Conservation (phyloP, 2,329 filamentous ascomycete genomes). For the Colletotrichum gigasporum region DNA sequence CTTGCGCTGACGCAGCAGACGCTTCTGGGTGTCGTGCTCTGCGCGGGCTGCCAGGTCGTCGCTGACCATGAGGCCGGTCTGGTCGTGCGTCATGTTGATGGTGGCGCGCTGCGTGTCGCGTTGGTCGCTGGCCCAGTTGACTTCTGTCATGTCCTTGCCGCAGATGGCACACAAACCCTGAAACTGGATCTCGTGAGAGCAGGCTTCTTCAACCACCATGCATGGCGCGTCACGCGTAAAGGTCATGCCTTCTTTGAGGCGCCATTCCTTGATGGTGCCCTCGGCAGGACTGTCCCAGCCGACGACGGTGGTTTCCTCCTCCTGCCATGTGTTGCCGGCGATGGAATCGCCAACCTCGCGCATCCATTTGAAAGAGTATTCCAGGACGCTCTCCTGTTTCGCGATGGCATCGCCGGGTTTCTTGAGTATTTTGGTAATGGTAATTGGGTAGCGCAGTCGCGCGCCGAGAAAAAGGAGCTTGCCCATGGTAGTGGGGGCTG, state of each 20-base stretch:
- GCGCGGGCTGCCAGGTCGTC: conserved; percentile 80
- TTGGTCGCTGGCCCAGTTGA: conserved; percentile 82
- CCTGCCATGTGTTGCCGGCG: conserved; percentile 68
- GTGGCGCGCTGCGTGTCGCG: conserved; percentile 86
- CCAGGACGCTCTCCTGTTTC: conserved; percentile 81
- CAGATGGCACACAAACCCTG: conserved; percentile 91
- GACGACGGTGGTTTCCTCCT: conserved; percentile 75
- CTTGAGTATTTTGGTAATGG: conserved; percentile 85
- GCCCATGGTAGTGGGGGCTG: conserved; percentile 46
- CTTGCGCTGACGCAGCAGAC: conserved; percentile 82
- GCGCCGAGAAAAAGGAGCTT: conserved; percentile 63
- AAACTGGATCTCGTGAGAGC: conserved; percentile 90
- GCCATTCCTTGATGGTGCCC: conserved; percentile 81
- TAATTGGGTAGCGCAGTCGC: conserved; percentile 90
- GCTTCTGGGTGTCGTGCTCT: conserved; percentile 86
- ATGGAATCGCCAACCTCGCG: conserved; percentile 77
- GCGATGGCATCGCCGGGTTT: conserved; percentile 77
- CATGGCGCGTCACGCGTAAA: conserved; percentile 67
- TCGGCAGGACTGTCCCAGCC: conserved; percentile 87
- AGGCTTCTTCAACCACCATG: conserved; percentile 88
- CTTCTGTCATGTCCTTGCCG: conserved; percentile 95
- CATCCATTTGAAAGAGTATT: conserved; percentile 86
- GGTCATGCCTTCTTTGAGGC: conserved; percentile 73
- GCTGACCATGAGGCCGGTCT: conserved; percentile 87
- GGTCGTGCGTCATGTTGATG: conserved; percentile 95